Percentiles rank a stretch among this genome's conserved stretches.
Evolutionary conservation across 2,329 filamentous ascomycete genomes (phyloP).

Genomic region (Penicillium vulpinum): DNA sequence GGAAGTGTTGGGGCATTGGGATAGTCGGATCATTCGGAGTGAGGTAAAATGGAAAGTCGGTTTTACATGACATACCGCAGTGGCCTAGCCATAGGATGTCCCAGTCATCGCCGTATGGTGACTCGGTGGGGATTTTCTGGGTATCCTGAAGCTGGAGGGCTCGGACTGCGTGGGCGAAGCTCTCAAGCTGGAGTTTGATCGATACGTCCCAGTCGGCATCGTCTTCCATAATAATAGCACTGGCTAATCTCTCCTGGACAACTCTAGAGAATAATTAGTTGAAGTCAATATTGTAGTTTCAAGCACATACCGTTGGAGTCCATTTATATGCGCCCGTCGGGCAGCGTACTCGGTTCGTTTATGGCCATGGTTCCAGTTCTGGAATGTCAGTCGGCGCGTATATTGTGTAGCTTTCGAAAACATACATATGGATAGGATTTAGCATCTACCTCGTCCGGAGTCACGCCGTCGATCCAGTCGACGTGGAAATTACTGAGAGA

Average conservation of each 20-base stretch:
- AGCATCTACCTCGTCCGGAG: neutral
- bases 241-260: neutral
- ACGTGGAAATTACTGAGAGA: neutral
- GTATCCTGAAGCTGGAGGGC: neutral
- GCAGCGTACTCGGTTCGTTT: neutral
- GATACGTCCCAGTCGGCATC: neutral
- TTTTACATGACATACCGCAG: neutral
- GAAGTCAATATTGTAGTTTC: neutral
- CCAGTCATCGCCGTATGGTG: neutral
- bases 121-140: neutral
- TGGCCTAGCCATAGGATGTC: neutral
- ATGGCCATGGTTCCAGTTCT: neutral
- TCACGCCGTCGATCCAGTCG: neutral
- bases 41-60: neutral
- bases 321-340: neutral
- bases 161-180: neutral
- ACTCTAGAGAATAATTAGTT: neutral
- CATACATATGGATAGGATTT: neutral
- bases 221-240: neutral
- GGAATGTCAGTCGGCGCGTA: neutral
- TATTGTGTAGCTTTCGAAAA: neutral
- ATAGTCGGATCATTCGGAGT: neutral
- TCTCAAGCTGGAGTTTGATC: neutral
- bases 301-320: neutral
- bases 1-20: neutral